Percentiles rank a stretch among this genome's conserved stretches.
Evolutionary conservation across 2,329 filamentous ascomycete species (phyloP).

Genomic region (Orbilia blumenaviensis): DNA sequence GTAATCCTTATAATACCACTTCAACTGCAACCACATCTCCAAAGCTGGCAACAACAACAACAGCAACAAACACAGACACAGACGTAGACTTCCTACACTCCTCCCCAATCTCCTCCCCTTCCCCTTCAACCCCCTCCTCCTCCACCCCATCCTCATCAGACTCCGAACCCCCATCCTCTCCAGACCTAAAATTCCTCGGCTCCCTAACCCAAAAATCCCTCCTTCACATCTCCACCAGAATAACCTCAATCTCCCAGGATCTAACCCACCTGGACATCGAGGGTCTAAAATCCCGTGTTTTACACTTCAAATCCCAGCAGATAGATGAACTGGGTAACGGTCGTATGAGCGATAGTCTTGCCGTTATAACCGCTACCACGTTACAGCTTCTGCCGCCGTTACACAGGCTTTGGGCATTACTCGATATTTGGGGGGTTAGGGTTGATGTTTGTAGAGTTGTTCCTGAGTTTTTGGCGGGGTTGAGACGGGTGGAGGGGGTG

Average conservation of each 20-base stretch:
- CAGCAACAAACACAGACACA: conserved; percentile 27
- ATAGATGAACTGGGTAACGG: conserved; percentile 68
- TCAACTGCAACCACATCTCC: conserved; percentile 5
- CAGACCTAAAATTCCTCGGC: conserved; percentile 70
- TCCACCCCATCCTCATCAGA: conserved; percentile 6
- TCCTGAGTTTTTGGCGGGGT: conserved; percentile 72
- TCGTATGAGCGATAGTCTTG: conserved; percentile 83
- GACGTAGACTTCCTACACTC: neutral
- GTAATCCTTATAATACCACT: too few relatives aligned
- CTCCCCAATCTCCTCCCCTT: neutral
- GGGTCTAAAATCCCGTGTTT: conserved; percentile 86
- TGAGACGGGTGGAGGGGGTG: conserved; percentile 73
- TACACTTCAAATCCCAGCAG: conserved; percentile 66
- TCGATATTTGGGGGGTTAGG: conserved; percentile 80
- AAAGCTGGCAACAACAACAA: too few relatives aligned
- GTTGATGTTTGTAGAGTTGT: conserved; percentile 78
- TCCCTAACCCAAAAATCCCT: conserved; percentile 72
- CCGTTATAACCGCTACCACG: conserved; percentile 88
- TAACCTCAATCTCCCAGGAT: conserved; percentile 67
- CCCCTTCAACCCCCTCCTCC: too few relatives aligned
- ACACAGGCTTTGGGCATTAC: conserved; percentile 75
- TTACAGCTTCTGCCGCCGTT: conserved; percentile 86
- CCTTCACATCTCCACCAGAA: conserved; percentile 80
- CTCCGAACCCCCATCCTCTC: conserved; percentile 40
- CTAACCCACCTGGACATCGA: conserved; percentile 74